A percentile compares a stretch with the other conserved stretches of the same genome.
Conservation (phyloP, 495 filamentous ascomycete genomes). For the Neurospora terricola region DNA sequence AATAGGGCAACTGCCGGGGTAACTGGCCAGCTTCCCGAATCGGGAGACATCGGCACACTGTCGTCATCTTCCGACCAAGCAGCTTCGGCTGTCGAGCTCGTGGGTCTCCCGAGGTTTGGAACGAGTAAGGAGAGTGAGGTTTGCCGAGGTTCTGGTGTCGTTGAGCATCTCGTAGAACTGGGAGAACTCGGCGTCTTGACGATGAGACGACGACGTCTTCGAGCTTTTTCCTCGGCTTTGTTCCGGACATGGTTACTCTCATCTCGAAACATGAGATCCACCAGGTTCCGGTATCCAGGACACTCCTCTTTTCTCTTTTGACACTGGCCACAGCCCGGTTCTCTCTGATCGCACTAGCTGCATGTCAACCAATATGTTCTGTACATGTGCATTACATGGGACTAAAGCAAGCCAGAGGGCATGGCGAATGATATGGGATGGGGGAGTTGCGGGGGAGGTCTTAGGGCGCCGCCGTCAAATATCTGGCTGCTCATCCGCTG, state of each 20-base stretch:
- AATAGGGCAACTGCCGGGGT: conserved; percentile 20
- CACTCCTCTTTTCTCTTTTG: conserved; percentile 50
- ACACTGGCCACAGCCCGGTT: conserved; percentile 59
- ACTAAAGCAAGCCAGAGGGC: background rate
- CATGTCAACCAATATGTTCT: conserved; percentile 6
- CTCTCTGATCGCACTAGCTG: conserved; percentile 53
- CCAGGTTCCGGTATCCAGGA: conserved; percentile 59
- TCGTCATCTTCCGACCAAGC: conserved; percentile 16
- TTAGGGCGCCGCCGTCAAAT: background rate
- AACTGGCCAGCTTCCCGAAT: conserved; percentile 25
- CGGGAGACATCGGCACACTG: conserved; percentile 23
- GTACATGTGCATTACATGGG: background rate
- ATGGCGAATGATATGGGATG: background rate
- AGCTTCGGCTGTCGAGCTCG: conserved; percentile 4
- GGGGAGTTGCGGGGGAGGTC: background rate
- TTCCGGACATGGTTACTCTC: conserved; percentile 58
- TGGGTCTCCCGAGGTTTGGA: conserved; percentile 4
- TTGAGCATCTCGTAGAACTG: conserved; percentile 11
- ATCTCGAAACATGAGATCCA: conserved; percentile 64
- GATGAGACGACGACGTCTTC: conserved; percentile 16
- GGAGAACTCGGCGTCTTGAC: conserved; percentile 10
- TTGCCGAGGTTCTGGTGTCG: conserved; percentile 16
- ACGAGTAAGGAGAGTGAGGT: conserved; percentile 12
- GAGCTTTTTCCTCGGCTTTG: conserved; percentile 43
- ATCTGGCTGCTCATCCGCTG: background rate